Conservation (phyloP, 345 rosid genomes). For the Punica granatum region DNA sequence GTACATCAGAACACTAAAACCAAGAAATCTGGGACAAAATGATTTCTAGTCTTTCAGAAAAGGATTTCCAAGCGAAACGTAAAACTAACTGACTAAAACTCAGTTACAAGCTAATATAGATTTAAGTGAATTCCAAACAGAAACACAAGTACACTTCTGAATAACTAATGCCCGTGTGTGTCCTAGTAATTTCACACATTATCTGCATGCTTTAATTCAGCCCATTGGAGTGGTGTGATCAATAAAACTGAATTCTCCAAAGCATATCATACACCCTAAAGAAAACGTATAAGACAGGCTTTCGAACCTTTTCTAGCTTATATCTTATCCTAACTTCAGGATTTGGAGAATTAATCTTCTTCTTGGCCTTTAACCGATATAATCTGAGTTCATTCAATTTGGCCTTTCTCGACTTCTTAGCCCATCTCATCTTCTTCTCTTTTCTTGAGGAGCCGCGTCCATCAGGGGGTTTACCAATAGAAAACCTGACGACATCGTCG, state of each 20-base stretch:
- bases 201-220: no score
- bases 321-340: slow-evolving; percentile 92
- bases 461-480: slow-evolving; percentile 26
- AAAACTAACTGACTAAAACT: no score
- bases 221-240: no score
- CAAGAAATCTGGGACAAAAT: no score
- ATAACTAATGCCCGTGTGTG: no score
- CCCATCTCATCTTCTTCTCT: slow-evolving; percentile 37
- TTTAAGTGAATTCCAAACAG: no score
- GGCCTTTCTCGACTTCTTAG: slow-evolving; percentile 53
- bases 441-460: slow-evolving; percentile 17
- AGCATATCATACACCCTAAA: neutral
- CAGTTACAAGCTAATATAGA: no score
- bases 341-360: slow-evolving; percentile 90
- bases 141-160: no score
- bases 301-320: slow-evolving; percentile 76
- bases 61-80: no score
- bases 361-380: slow-evolving; percentile 79
- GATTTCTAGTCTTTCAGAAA: no score
- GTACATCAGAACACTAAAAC: no score
- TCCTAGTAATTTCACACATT: no score
- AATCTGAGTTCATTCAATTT: slow-evolving; percentile 75
- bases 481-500: slow-evolving; percentile 58
- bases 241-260: neutral
- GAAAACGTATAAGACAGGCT: neutral